phyloP scores from a whole-genome alignment of 129 eudicot species.

The Chrysanthemum makinoi region DNA sequence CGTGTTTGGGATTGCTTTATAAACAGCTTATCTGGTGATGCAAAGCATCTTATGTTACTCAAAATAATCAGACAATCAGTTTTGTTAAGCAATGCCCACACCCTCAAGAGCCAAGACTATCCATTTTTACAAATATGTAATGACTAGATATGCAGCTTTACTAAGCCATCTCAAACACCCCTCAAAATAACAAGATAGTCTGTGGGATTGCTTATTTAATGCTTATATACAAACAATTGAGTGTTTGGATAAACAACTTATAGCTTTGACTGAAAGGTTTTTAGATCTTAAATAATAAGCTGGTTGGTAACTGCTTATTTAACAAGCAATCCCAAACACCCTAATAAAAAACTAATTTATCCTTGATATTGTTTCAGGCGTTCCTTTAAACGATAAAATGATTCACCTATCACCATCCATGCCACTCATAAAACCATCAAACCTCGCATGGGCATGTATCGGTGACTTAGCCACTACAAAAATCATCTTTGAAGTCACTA shows the following conservation, averaged over 20 bases:
- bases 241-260: no score
- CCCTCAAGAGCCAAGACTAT: no score
- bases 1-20: no score
- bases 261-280: no score
- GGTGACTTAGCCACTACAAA: conserved; percentile 28
- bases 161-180: no score
- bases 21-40: not conserved
- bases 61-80: no score
- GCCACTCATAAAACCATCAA: conserved; percentile 30
- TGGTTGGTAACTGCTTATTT: not conserved
- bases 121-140: no score
- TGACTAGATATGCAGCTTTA: no score
- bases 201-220: not conserved
- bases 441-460: conserved; percentile 30
- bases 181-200: not conserved
- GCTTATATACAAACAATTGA: not conserved
- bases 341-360: not conserved
- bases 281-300: not conserved
- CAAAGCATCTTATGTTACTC: no score
- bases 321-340: not conserved
- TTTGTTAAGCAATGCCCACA: no score
- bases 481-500: conserved; percentile 1
- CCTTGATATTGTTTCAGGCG: conserved; percentile 30
- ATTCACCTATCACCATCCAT: conserved; percentile 33
- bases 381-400: conserved; percentile 27